These are phyloP conservation scores for Zygnema cylindricum DNA, from an alignment of 139 green algal genomes.

Conservation along the genomic window DNA sequence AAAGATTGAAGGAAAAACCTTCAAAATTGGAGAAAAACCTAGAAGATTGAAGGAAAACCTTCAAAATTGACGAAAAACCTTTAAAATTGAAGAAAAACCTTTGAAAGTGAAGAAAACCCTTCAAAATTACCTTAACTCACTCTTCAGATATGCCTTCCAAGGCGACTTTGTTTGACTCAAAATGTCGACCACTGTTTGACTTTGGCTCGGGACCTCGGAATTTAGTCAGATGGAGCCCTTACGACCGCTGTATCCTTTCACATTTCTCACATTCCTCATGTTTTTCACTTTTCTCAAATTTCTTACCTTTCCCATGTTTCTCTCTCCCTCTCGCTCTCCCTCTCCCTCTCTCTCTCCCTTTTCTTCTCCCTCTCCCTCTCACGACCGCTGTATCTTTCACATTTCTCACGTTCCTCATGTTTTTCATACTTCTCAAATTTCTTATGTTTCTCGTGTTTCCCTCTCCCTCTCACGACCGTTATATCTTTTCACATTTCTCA, in stretches of 20 bases:
- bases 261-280: not conserved
- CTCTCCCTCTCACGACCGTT: not conserved
- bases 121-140: too few species aligned
- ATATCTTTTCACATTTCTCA: conserved; percentile 11
- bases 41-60: too few species aligned
- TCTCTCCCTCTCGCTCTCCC: too few species aligned
- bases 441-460: conserved; percentile 50
- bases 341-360: not conserved
- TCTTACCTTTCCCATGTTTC: not conserved
- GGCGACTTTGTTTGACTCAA: conserved; percentile 80
- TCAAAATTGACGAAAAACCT: too few species aligned
- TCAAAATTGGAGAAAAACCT: too few species aligned
- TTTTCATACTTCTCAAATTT: conserved; percentile 11
- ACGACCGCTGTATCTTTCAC: not conserved
- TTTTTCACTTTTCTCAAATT: too few species aligned
- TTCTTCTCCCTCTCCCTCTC: not conserved
- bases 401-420: not conserved
- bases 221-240: conserved; percentile 83
- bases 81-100: too few species aligned
- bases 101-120: too few species aligned
- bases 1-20: too few species aligned
- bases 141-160: conserved; percentile 81
- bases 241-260: conserved; percentile 46
- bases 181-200: conserved; percentile 86
- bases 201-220: conserved; percentile 86